phyloP scores from a whole-genome alignment of 805 yeast genomes.

The Candida tibetensis region DNA sequence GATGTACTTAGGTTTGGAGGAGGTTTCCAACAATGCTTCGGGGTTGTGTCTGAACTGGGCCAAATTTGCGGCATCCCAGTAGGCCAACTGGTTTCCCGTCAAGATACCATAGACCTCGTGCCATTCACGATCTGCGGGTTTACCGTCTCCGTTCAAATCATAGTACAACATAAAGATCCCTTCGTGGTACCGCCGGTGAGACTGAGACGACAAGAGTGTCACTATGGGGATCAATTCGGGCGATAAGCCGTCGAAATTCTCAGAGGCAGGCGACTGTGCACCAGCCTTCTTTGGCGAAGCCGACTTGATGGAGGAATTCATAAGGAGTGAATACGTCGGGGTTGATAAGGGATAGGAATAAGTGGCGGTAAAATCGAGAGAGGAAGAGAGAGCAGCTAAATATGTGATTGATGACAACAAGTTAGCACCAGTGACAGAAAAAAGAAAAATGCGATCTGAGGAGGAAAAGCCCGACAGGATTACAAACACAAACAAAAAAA shows the following conservation, averaged over 20 bases:
- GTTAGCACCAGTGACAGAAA: too few species aligned
- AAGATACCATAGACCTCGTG: slow-evolving; percentile 88
- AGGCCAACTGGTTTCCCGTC: slow-evolving; percentile 86
- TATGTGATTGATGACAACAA: too few species aligned
- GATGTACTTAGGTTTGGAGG: slow-evolving; percentile 78
- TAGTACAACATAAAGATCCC: slow-evolving; percentile 73
- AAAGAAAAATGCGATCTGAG: too few species aligned
- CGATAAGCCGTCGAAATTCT: slow-evolving; percentile 28
- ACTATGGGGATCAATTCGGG: slow-evolving; percentile 67
- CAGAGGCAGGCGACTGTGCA: slow-evolving; percentile 5
- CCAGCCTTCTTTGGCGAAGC: slow-evolving; percentile 16
- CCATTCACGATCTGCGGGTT: slow-evolving; percentile 84
- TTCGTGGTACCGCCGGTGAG: slow-evolving; percentile 71
- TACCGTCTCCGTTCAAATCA: slow-evolving; percentile 80
- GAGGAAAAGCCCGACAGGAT: too few species aligned
- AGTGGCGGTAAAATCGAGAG: not conserved
- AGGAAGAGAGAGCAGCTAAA: not conserved
- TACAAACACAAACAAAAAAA: too few species aligned
- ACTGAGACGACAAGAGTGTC: slow-evolving; percentile 68
- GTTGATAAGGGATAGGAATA: not conserved
- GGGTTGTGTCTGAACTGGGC: slow-evolving; percentile 53
- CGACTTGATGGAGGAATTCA: not conserved
- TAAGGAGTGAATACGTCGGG: not conserved
- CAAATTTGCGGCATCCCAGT: slow-evolving; percentile 80
- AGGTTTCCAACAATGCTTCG: slow-evolving; percentile 52